These are phyloP conservation scores for Hymenoscyphus fraxineus DNA, from an alignment of 2,329 filamentous ascomycete species.

Conservation along the genomic window DNA sequence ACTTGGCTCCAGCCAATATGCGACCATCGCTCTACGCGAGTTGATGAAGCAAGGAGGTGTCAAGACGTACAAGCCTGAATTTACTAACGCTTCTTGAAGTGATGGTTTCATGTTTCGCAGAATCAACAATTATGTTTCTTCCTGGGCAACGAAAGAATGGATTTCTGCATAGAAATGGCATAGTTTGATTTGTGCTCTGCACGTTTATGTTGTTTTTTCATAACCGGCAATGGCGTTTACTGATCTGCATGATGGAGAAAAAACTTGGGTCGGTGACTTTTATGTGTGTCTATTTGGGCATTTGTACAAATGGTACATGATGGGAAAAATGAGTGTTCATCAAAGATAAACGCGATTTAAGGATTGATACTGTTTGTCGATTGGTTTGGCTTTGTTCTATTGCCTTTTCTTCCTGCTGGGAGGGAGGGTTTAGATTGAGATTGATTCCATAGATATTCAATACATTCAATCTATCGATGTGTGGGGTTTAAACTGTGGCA, in stretches of 20 bases:
- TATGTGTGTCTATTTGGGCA: neutral
- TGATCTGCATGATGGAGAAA: neutral
- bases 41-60: conserved; percentile 67
- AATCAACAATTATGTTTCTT: too few species aligned
- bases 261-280: neutral
- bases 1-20: conserved; percentile 75
- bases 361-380: neutral
- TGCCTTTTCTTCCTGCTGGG: neutral
- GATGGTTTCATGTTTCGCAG: neutral
- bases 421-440: neutral
- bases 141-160: too few species aligned
- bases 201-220: neutral
- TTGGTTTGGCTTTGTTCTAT: neutral
- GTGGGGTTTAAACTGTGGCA: too few species aligned
- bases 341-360: neutral
- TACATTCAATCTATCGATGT: neutral
- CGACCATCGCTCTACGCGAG: conserved; percentile 78
- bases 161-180: too few species aligned
- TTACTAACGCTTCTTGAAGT: conserved; percentile 35
- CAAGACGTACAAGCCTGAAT: conserved; percentile 60
- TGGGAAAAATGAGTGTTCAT: neutral
- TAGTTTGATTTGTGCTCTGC: neutral
- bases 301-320: neutral
- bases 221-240: neutral
- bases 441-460: neutral